phyloP scores from a whole-genome alignment of 257 asterid species.

The Solanum paucissectum region DNA sequence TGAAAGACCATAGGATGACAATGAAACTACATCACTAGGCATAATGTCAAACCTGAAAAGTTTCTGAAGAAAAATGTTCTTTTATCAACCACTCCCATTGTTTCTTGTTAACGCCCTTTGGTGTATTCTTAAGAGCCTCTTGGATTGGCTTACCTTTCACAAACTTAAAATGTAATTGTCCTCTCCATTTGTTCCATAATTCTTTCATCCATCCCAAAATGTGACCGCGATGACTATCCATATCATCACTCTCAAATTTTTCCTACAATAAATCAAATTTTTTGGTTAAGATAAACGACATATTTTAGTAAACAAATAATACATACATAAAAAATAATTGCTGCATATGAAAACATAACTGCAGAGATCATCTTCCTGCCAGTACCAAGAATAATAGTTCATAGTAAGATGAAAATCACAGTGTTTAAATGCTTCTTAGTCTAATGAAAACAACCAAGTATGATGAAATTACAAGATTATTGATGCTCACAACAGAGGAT shows the following conservation, averaged over 20 bases:
- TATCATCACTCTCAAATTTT: not conserved
- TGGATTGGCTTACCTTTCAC: not conserved
- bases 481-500: not conserved
- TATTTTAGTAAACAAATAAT: not conserved
- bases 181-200: not conserved
- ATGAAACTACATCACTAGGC: not conserved
- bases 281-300: not conserved
- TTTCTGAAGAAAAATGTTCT: not conserved
- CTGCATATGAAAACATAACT: not conserved
- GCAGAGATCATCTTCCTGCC: not conserved
- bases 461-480: not conserved
- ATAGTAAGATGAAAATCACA: not conserved
- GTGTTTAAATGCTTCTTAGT: not conserved
- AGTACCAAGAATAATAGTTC: not conserved
- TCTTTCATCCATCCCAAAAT: not conserved
- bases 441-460: not conserved
- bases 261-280: not conserved
- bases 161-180: not conserved
- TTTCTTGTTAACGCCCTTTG: not conserved
- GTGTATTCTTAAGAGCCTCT: not conserved
- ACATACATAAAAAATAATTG: not conserved
- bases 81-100: not conserved
- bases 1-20: not conserved
- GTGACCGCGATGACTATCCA: not conserved
- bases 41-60: not conserved